These are phyloP conservation scores for Tricholoma matsutake DNA, from an alignment of 768 basidiomycete genomes.

Conservation along the genomic window DNA sequence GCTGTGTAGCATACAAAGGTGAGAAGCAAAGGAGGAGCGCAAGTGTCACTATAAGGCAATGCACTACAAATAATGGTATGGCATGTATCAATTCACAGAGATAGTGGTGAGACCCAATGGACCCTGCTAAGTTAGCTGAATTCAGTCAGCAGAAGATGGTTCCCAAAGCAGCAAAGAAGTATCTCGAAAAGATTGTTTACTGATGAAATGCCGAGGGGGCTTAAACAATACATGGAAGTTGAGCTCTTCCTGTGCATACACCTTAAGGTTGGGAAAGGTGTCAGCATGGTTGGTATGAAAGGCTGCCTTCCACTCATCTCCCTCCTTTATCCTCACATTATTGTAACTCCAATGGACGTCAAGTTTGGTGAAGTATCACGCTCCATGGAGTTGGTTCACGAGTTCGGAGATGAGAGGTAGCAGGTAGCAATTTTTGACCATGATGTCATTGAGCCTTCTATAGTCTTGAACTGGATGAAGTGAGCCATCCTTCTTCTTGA, in stretches of 20 bases:
- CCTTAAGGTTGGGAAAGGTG: constrained; percentile 23
- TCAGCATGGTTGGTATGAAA: too few species aligned
- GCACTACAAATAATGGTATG: constrained; percentile 45
- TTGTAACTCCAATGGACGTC: too few species aligned
- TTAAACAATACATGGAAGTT: constrained; percentile 30
- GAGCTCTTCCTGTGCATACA: constrained; percentile 29
- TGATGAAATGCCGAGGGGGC: constrained; percentile 31
- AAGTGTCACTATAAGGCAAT: constrained; percentile 77
- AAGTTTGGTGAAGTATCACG: too few species aligned
- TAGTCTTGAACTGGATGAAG: too few species aligned
- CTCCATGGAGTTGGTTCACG: too few species aligned
- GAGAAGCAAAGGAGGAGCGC: constrained; percentile 75
- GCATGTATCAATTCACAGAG: not conserved
- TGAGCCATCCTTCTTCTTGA: too few species aligned
- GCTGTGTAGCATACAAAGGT: constrained; percentile 56
- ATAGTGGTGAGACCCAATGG: constrained; percentile 9
- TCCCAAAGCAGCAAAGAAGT: constrained; percentile 25
- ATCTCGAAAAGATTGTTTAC: constrained; percentile 23
- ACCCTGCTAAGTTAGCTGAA: constrained; percentile 28
- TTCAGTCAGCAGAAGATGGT: constrained; percentile 24
- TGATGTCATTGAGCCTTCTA: too few species aligned
- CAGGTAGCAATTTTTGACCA: too few species aligned
- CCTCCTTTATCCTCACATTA: too few species aligned
- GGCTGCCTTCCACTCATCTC: too few species aligned
- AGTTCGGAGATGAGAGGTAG: too few species aligned